Percentiles rank a stretch among this genome's conserved stretches.
phyloP scores from a whole-genome alignment of 805 yeast genomes.

The Candida succiphila region DNA sequence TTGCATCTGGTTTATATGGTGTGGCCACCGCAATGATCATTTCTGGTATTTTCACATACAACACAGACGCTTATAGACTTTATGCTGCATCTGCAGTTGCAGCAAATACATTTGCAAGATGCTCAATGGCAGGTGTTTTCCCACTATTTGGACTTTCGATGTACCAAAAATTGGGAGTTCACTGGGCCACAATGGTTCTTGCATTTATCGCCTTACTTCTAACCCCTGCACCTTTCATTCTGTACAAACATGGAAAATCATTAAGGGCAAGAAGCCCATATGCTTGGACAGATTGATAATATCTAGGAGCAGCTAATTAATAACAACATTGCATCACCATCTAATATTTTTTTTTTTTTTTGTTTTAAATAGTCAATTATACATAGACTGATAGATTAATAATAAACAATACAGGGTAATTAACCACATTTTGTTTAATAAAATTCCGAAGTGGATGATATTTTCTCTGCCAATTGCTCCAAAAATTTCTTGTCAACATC shows the following conservation, averaged over 20 bases:
- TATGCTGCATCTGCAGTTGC: conserved; percentile 45
- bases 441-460: no score
- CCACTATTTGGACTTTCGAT: conserved; percentile 50
- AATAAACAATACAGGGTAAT: no score
- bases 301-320: no score
- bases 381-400: neutral
- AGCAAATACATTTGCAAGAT: conserved; percentile 41
- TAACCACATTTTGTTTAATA: no score
- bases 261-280: conserved; percentile 36
- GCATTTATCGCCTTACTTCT: conserved; percentile 39
- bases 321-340: no score
- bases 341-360: neutral
- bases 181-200: conserved; percentile 48
- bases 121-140: conserved; percentile 44
- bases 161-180: conserved; percentile 43
- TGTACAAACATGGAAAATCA: conserved; percentile 36
- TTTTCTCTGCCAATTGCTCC: no score
- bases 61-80: conserved; percentile 34
- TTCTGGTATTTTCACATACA: conserved; percentile 28
- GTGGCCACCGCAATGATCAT: conserved; percentile 33
- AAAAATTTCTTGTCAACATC: conserved; percentile 47
- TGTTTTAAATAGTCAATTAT: neutral
- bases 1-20: conserved; percentile 32
- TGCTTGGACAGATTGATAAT: conserved; percentile 25
- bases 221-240: conserved; percentile 47